Evolutionary conservation across 108 stramenopile species (phyloP), one percentile per base, ranked within the genome.

Genomic region (Cyclotella choctawhatcheeana): DNA sequence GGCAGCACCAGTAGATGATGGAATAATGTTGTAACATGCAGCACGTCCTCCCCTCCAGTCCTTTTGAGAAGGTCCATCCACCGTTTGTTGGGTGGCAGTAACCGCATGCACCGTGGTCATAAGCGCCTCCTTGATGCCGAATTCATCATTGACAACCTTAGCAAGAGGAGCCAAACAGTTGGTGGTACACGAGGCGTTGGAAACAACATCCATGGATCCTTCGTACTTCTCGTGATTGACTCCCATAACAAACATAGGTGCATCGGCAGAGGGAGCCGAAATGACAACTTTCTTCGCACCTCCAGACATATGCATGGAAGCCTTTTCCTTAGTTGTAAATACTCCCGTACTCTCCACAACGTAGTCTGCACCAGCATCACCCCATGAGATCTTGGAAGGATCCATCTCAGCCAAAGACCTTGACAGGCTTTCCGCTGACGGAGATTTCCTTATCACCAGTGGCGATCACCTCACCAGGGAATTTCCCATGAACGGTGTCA

Each of bases 111-210:
- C 96, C 32, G 99, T 99, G 74, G 97, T 98, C 99, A 99, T 99
- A 73, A 99, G 94, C 22, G 97, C 99, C 71, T 97, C 97, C 68
- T 86, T 83, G 43, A 99, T 96, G 54, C 97, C 97, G 59, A 93
- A 99, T 44, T 89, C 91, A 44, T 99, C 97, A 69, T 99, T 77
- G 69, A 99, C 82, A 26, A 99, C 97, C 92, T 99, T 99, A 76
- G 96, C 97, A 34, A 99, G 70, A 32, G 99, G 99, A 17, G 99
- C 99, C 40, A 99, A 91, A 83, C 99, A 99, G 90, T 99, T 99
- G 78, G 99, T 99, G 65, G 99, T 99, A 75, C 99, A 99, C n/a
- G 91, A 93, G 22, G 99, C 99, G 85, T 99, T 99, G 83, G 97
- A 98, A 31, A 98, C 84, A 63, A 99, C 88, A 65, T 79, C 74